phyloP scores from a whole-genome alignment of 331 rosid species.

The Pyrus hybrid region DNA sequence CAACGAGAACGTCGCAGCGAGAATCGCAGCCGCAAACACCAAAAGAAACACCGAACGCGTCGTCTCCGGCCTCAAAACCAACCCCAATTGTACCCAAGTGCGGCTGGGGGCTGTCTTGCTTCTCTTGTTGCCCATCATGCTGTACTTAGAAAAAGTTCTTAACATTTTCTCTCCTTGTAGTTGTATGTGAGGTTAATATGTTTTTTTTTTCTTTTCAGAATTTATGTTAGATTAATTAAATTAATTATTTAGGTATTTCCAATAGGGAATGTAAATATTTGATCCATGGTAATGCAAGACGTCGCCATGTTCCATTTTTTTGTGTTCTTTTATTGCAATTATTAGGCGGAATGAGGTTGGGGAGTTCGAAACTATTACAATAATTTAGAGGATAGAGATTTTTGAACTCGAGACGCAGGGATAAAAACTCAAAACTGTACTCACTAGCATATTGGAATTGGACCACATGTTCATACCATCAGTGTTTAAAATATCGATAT shows the following conservation, averaged over 20 bases:
- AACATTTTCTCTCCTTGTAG: not conserved
- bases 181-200: not conserved
- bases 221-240: not conserved
- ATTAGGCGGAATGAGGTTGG: too few relatives aligned
- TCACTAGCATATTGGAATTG: too few relatives aligned
- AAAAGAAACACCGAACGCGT: constrained; percentile 14
- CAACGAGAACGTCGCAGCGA: not conserved
- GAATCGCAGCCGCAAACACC: constrained; percentile 4
- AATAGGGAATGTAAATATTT: not conserved
- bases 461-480: too few relatives aligned
- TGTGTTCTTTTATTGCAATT: not conserved
- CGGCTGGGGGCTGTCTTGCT: constrained; percentile 46
- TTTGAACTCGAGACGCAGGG: accelerated
- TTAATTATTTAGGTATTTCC: not conserved
- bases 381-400: accelerated
- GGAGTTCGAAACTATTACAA: too few relatives aligned
- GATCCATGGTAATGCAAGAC: not conserved
- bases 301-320: not conserved
- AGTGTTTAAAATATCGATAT: too few relatives aligned
- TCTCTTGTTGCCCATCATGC: constrained; percentile 40
- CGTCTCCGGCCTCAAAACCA: constrained; percentile 16
- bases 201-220: not conserved
- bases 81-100: not conserved
- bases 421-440: too few relatives aligned
- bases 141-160: constrained; percentile 12